phyloP scores from a whole-genome alignment of 2,329 filamentous ascomycete genomes.

The Dissoconium aciculare region DNA sequence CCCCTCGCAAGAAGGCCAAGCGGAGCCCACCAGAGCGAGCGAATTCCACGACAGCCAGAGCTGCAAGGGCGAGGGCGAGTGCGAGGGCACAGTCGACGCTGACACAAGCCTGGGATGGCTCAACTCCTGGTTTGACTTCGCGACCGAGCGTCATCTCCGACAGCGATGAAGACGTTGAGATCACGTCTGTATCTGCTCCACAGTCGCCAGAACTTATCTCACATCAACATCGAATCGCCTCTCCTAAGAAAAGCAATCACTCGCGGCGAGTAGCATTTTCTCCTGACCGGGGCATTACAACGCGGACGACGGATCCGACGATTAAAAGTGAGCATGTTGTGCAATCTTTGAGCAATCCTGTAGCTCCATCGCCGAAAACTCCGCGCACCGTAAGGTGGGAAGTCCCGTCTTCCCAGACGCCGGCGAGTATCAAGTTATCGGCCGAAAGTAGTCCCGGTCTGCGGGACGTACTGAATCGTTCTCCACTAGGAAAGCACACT shows the following conservation, averaged over 20 bases:
- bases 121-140: too few relatives aligned
- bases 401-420: neutral
- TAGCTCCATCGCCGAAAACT: neutral
- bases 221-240: neutral
- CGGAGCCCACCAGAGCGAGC: slow-evolving; percentile 3
- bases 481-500: neutral
- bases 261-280: too few relatives aligned
- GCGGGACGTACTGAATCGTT: neutral
- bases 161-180: neutral
- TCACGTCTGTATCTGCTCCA: neutral
- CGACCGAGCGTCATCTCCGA: neutral
- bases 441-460: neutral
- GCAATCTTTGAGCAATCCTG: neutral
- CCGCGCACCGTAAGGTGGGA: neutral
- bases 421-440: neutral
- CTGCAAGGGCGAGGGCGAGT: slow-evolving; percentile 2
- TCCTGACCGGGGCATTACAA: too few relatives aligned
- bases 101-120: slow-evolving; percentile 5
- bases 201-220: neutral
- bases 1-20: slow-evolving; percentile 6
- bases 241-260: too few relatives aligned
- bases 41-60: slow-evolving; percentile 1
- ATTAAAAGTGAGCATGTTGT: neutral
- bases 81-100: slow-evolving; percentile 4
- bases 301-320: too few relatives aligned